phyloP scores from a whole-genome alignment of 495 filamentous ascomycete species.

The Aspergillus diversus region DNA sequence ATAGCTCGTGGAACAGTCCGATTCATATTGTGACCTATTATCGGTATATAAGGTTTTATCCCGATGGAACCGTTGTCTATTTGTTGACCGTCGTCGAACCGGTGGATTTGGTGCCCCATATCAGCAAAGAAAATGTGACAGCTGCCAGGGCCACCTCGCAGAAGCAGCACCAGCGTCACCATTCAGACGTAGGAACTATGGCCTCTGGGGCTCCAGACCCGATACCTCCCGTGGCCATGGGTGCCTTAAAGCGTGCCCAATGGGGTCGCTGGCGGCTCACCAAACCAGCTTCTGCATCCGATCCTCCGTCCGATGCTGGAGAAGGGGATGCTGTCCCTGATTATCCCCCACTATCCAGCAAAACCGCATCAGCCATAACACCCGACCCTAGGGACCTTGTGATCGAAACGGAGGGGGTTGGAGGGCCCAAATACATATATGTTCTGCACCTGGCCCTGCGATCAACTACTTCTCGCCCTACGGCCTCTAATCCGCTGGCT shows the following conservation, averaged over 20 bases:
- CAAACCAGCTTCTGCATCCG: constrained; percentile 34
- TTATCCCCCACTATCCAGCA: constrained; percentile 20
- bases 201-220: constrained; percentile 36
- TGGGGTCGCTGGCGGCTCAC: constrained; percentile 64
- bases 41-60: constrained; percentile 93
- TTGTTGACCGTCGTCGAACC: constrained; percentile 81
- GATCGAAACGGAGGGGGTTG: constrained; percentile 82
- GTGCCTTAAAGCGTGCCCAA: constrained; percentile 60
- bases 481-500: constrained; percentile 27
- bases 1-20: constrained; percentile 73
- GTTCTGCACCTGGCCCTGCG: constrained; percentile 73
- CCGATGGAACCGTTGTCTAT: constrained; percentile 79
- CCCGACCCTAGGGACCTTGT: constrained; percentile 57
- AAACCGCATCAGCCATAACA: constrained; percentile 11
- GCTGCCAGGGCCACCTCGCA: constrained; percentile 33
- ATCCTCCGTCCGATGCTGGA: constrained; percentile 19
- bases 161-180: constrained; percentile 37
- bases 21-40: constrained; percentile 98
- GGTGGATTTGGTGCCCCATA: constrained; percentile 76
- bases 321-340: constrained; percentile 19
- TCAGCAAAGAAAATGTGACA: constrained; percentile 58
- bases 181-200: constrained; percentile 45
- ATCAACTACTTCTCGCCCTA: constrained; percentile 54
- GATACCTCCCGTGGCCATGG: constrained; percentile 44
- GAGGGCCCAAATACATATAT: constrained; percentile 74